Percentiles rank a stretch among this genome's conserved stretches.
phyloP scores from a whole-genome alignment of 106 monocot genomes.

The Xerophyta viscosa region DNA sequence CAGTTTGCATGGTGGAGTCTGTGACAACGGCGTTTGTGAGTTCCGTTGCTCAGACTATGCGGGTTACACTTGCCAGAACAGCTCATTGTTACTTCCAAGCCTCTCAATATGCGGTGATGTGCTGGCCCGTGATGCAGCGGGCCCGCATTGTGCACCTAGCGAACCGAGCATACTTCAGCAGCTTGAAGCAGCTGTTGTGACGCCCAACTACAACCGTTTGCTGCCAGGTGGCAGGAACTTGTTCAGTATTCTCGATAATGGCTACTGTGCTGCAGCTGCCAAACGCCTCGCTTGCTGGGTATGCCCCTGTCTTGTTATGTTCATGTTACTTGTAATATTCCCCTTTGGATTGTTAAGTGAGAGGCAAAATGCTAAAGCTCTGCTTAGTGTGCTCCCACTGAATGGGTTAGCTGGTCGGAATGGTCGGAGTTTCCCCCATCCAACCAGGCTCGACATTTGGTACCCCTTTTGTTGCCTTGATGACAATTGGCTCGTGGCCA shows the following conservation, averaged over 20 bases:
- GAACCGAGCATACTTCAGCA: conserved; percentile 89
- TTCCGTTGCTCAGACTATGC: conserved; percentile 99
- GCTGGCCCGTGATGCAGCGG: conserved; percentile 45
- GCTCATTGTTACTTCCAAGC: conserved; percentile 60
- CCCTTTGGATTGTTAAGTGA: too few relatives aligned
- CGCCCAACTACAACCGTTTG: conserved; percentile 86
- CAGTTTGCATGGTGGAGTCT: conserved; percentile 96
- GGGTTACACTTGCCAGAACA: conserved; percentile 95
- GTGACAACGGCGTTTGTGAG: conserved; percentile 93
- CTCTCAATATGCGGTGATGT: conserved; percentile 87
- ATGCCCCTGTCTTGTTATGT: conserved; percentile 5
- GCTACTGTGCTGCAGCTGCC: conserved; percentile 81
- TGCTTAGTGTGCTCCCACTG: too few relatives aligned
- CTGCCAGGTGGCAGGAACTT: conserved; percentile 68
- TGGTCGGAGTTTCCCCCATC: too few relatives aligned
- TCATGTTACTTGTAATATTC: neutral
- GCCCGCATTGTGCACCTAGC: conserved; percentile 92
- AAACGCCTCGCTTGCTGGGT: conserved; percentile 98
- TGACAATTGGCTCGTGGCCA: too few relatives aligned
- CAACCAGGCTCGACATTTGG: too few relatives aligned
- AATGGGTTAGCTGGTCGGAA: too few relatives aligned
- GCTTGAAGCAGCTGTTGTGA: conserved; percentile 82
- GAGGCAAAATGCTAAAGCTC: too few relatives aligned
- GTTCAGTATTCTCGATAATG: conserved; percentile 62
- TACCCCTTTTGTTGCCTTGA: too few relatives aligned